Conservation (phyloP, 345 rosid species). For the Pistacia vera region DNA sequence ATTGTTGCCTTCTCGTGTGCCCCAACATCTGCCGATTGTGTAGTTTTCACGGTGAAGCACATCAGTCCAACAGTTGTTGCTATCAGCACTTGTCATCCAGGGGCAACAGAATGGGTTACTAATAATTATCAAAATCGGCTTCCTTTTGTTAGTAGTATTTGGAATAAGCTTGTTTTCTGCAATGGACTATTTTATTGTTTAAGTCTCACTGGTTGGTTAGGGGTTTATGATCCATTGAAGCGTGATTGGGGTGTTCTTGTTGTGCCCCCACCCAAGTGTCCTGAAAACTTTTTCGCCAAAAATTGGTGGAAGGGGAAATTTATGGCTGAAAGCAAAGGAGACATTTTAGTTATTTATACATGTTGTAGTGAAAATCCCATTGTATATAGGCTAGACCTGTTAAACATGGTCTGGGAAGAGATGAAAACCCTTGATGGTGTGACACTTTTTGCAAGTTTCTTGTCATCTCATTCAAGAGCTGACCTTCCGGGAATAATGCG, state of each 20-base stretch:
- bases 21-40: conserved; percentile 56
- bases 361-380: conserved; percentile 51
- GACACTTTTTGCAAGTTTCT: conserved; percentile 69
- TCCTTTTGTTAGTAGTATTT: conserved; percentile 64
- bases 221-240: conserved; percentile 45
- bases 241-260: conserved; percentile 56
- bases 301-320: conserved; percentile 69
- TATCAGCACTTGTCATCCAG: conserved; percentile 63
- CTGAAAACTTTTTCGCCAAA: conserved; percentile 46
- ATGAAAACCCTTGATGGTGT: conserved; percentile 51
- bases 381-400: conserved; percentile 53
- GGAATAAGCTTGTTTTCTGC: conserved; percentile 66
- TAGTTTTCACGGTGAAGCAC: conserved; percentile 60
- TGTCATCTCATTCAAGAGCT: conserved; percentile 52
- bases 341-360: conserved; percentile 59
- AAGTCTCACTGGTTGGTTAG: conserved; percentile 68
- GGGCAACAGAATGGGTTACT: conserved; percentile 60
- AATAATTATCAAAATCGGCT: conserved; percentile 55
- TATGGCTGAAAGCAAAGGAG: conserved; percentile 55
- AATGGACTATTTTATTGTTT: conserved; percentile 50
- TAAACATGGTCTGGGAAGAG: conserved; percentile 56
- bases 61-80: conserved; percentile 57
- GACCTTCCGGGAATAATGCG: conserved; percentile 54
- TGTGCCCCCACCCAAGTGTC: conserved; percentile 64
- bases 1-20: conserved; percentile 75